Percentiles rank a stretch among this genome's conserved stretches.
Evolutionary conservation across 495 filamentous ascomycete species (phyloP).

Genomic region (Paragyromitra xinjiangensis): DNA sequence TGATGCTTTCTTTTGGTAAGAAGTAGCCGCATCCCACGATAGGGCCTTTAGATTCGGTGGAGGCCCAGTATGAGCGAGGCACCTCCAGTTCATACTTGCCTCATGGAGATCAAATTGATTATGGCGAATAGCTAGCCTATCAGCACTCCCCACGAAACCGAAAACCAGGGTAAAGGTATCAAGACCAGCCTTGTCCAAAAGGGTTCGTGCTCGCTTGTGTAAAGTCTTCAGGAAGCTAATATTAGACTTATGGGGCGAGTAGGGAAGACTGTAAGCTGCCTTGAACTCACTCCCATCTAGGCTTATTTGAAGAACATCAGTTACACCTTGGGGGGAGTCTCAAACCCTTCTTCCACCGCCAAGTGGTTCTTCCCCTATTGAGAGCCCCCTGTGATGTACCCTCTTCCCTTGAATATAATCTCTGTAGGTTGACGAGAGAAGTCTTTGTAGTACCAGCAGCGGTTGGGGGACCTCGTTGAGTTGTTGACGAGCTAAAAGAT

Average conservation of each 20-base stretch:
- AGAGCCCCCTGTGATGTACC: not conserved
- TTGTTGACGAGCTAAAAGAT: not conserved
- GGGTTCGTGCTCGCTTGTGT: not conserved
- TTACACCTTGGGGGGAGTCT: not conserved
- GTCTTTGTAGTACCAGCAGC: not conserved
- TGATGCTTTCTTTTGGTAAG: not conserved
- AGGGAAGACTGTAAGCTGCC: not conserved
- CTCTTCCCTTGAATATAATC: not conserved
- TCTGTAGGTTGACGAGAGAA: not conserved
- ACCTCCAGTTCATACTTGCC: not conserved
- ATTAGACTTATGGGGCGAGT: not conserved
- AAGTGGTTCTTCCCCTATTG: not conserved
- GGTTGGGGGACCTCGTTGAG: not conserved
- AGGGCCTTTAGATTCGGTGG: not conserved
- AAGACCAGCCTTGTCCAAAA: not conserved
- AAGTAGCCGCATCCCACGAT: not conserved
- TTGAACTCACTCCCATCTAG: not conserved
- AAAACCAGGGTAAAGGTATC: not conserved
- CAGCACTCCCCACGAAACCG: not conserved
- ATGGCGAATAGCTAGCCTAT: not conserved
- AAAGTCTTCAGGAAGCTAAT: not conserved
- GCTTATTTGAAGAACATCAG: not conserved
- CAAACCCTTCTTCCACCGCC: not conserved
- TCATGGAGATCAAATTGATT: not conserved
- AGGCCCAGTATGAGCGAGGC: not conserved